Evolutionary conservation across 2,329 filamentous ascomycete genomes (phyloP).

Genomic region (Dothistroma pini): DNA sequence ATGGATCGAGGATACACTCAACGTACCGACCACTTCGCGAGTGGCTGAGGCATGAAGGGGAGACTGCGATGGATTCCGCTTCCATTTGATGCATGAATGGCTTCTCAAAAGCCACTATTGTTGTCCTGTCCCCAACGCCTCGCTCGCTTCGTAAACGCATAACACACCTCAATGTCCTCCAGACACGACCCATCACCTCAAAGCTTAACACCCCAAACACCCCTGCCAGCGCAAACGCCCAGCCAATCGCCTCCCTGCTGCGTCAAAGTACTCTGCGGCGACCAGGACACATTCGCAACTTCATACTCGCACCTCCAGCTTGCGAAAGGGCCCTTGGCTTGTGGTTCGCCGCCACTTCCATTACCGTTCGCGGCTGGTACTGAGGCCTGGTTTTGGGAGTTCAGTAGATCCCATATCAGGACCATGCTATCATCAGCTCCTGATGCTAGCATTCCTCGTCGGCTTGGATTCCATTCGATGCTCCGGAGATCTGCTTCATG

Average conservation of each 20-base stretch:
- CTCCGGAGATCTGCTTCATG: conserved; percentile 84
- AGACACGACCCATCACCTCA: conserved; percentile 28
- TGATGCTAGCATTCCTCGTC: conserved; percentile 83
- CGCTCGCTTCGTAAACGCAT: conserved; percentile 7
- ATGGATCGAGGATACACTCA: too few relatives aligned
- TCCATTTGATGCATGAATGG: background rate
- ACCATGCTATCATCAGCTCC: conserved; percentile 91
- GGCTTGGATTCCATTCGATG: conserved; percentile 89
- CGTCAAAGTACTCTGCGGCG: conserved; percentile 65
- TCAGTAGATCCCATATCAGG: conserved; percentile 89
- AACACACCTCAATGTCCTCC: background rate
- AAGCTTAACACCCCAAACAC: conserved; percentile 71
- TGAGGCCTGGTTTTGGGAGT: conserved; percentile 47
- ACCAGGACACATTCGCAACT: conserved; percentile 80
- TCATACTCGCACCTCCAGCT: conserved; percentile 86
- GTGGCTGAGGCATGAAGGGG: background rate
- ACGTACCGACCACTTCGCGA: too few relatives aligned
- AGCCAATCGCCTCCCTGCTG: conserved; percentile 76
- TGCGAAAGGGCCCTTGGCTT: conserved; percentile 66
- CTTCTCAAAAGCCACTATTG: background rate
- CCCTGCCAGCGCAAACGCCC: conserved; percentile 74
- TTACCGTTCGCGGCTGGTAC: conserved; percentile 31
- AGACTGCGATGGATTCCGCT: background rate
- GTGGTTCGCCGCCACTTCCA: conserved; percentile 28
- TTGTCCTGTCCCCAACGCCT: background rate